Evolutionary conservation across 352 stramenopile genomes (phyloP).

Genomic region (Phytophthora niederhauseri): DNA sequence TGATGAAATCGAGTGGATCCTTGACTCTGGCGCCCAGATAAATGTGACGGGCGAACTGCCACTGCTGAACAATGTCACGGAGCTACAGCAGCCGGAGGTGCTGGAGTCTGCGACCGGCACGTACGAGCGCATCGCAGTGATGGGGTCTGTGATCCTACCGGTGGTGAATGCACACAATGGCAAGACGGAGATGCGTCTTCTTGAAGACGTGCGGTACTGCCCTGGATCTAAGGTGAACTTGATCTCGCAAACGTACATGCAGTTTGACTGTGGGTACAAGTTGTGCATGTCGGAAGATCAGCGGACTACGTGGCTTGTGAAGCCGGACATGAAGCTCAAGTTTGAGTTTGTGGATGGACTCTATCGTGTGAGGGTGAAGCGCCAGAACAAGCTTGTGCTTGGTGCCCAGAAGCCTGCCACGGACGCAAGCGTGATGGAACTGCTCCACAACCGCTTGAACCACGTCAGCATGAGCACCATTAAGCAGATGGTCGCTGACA

Average conservation of each 20-base stretch:
- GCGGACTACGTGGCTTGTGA: constrained; percentile 1
- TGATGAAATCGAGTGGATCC: constrained; percentile 7
- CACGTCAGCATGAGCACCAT: neutral
- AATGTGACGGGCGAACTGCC: constrained; percentile 5
- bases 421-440: neutral
- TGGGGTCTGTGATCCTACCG: neutral
- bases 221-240: constrained; percentile 3
- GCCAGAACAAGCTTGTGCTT: neutral
- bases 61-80: constrained; percentile 1
- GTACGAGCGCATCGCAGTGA: neutral
- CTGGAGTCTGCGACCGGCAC: neutral
- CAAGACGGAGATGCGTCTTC: neutral
- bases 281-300: neutral
- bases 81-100: neutral
- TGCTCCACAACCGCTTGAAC: constrained; percentile 3
- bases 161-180: neutral
- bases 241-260: constrained; percentile 5
- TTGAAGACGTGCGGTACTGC: constrained; percentile 5
- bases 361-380: neutral
- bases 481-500: neutral
- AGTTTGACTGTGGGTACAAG: constrained; percentile 5
- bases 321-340: neutral
- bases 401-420: neutral
- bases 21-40: constrained; percentile 1
- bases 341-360: neutral